These are phyloP conservation scores for Ascochyta viciae-villosae DNA, from an alignment of 2,329 filamentous ascomycete species.

Conservation along the genomic window DNA sequence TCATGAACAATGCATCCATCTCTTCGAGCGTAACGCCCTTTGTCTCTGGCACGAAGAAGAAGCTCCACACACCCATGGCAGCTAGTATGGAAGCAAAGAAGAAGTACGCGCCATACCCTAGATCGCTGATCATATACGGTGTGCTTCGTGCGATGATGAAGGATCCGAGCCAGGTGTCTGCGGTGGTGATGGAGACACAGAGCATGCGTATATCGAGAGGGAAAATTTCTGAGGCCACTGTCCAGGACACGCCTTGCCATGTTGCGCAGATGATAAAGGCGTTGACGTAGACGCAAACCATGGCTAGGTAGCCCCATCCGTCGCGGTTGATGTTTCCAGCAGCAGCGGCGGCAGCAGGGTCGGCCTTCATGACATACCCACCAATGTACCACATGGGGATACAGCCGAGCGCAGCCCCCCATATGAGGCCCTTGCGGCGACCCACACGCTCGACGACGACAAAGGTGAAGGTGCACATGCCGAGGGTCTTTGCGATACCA, in stretches of 20 bases:
- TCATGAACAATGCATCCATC: constrained; percentile 42
- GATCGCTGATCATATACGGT: constrained; percentile 48
- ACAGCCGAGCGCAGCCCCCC: constrained; percentile 58
- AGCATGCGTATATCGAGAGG: constrained; percentile 51
- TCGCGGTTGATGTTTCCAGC: constrained; percentile 52
- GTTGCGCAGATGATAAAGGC: constrained; percentile 60
- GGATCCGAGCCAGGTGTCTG: constrained; percentile 49
- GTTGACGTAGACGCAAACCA: constrained; percentile 63
- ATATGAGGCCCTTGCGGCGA: constrained; percentile 53
- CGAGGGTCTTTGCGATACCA: constrained; percentile 51
- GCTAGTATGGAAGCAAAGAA: constrained; percentile 46
- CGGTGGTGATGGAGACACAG: constrained; percentile 49
- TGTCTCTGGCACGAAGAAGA: constrained; percentile 44
- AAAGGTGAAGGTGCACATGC: constrained; percentile 51
- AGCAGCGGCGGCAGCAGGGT: constrained; percentile 55
- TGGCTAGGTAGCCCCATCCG: constrained; percentile 60
- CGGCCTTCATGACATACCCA: constrained; percentile 61
- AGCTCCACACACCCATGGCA: constrained; percentile 41
- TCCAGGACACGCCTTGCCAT: constrained; percentile 53
- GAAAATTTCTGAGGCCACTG: constrained; percentile 60
- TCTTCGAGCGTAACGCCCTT: constrained; percentile 43
- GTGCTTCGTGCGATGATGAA: constrained; percentile 52
- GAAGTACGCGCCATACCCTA: constrained; percentile 50
- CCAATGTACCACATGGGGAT: constrained; percentile 61
- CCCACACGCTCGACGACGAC: constrained; percentile 51